Conservation (phyloP, 164 flowering plant genomes). For the Litsea cubeba region DNA sequence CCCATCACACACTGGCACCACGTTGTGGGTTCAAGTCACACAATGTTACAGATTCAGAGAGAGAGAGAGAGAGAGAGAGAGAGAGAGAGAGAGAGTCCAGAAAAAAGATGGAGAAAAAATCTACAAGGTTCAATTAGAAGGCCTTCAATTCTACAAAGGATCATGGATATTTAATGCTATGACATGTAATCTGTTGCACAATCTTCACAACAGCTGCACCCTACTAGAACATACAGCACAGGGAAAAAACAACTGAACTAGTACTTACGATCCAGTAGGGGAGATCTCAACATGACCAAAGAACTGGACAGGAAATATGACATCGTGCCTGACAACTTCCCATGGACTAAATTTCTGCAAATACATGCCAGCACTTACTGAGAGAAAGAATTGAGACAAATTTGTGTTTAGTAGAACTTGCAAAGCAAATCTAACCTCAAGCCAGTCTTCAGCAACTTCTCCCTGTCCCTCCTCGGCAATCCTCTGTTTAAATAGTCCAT, state of each 20-base stretch:
- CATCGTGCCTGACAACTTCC: slow-evolving; percentile 94
- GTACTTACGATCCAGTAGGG: slow-evolving; percentile 76
- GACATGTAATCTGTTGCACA: neutral
- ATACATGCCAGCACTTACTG: neutral
- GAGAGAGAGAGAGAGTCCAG: neutral
- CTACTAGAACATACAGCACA: neutral
- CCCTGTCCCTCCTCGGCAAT: slow-evolving; percentile 79
- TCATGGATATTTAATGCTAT: no score
- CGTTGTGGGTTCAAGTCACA: no score
- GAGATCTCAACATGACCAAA: slow-evolving; percentile 79
- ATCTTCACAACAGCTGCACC: neutral
- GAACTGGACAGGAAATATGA: slow-evolving; percentile 77
- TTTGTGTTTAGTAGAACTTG: neutral
- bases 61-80: neutral
- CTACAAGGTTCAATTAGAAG: no score
- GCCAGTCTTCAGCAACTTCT: slow-evolving; percentile 97
- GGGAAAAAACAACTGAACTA: neutral
- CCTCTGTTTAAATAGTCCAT: slow-evolving; percentile 90
- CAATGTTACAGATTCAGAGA: no score
- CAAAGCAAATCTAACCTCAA: slow-evolving; percentile 57
- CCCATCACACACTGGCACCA: no score
- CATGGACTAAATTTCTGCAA: slow-evolving; percentile 98
- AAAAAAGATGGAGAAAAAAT: neutral
- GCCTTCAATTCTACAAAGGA: neutral
- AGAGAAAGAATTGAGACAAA: neutral